These are phyloP conservation scores for Hymenoscyphus scutula DNA, from an alignment of 2,329 filamentous ascomycete species.

Conservation along the genomic window DNA sequence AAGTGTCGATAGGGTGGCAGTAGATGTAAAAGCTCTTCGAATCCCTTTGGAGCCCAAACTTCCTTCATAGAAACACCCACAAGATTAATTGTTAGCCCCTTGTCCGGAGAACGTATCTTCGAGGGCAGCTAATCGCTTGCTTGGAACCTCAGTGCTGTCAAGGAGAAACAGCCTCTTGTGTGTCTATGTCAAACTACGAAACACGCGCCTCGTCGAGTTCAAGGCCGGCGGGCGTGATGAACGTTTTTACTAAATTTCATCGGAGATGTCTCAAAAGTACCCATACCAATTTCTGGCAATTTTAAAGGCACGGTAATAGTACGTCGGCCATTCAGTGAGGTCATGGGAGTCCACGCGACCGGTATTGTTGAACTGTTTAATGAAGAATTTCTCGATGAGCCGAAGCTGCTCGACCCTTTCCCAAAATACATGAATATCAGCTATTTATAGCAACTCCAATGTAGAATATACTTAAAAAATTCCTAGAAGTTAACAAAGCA, in stretches of 20 bases:
- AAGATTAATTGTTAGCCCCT: not conserved
- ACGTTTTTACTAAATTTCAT: not conserved
- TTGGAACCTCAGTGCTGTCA: not conserved
- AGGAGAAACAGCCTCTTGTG: not conserved
- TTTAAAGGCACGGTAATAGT: not conserved
- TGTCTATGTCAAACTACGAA: not conserved
- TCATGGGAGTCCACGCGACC: not conserved
- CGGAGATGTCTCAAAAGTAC: not conserved
- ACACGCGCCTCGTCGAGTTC: not conserved
- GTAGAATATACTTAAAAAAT: too few relatives aligned
- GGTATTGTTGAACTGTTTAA: not conserved
- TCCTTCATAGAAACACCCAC: not conserved
- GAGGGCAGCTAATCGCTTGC: conserved; percentile 3
- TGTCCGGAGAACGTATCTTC: not conserved
- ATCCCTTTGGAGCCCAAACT: not conserved
- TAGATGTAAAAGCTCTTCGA: conserved; percentile 4
- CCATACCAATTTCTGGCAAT: not conserved
- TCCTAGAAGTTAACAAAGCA: too few relatives aligned
- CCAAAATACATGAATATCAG: too few relatives aligned
- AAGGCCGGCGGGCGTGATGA: not conserved
- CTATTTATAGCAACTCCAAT: too few relatives aligned
- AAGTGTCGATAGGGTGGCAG: not conserved
- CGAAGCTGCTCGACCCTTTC: not conserved
- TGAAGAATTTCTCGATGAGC: not conserved
- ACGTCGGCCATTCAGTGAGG: not conserved